These are phyloP conservation scores for Arthrobotrys pseudoclavata DNA, from an alignment of 2,329 filamentous ascomycete genomes.

Conservation along the genomic window DNA sequence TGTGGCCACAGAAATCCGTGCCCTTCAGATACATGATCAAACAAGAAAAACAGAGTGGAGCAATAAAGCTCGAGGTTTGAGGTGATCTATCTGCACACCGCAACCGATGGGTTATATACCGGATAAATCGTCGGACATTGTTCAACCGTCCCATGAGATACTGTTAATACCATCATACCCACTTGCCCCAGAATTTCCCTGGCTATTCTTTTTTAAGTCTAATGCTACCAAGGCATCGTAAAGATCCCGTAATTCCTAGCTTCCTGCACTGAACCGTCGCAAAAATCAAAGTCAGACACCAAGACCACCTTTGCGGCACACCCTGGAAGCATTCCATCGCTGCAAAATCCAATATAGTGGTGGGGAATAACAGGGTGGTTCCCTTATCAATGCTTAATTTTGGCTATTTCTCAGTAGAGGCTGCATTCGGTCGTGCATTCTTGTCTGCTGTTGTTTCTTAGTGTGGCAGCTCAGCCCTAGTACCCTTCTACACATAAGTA, in stretches of 20 bases:
- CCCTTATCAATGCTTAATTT: conserved; percentile 60
- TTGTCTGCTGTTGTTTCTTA: conserved; percentile 45
- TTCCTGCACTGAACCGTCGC: conserved; percentile 54
- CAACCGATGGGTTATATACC: conserved; percentile 49
- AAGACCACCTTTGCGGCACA: conserved; percentile 55
- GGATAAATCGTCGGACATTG: conserved; percentile 48
- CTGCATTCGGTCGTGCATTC: conserved; percentile 59
- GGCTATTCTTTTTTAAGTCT: conserved; percentile 41
- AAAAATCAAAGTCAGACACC: conserved; percentile 59
- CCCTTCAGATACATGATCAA: conserved; percentile 29
- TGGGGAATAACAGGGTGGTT: conserved; percentile 59
- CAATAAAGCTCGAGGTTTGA: background rate
- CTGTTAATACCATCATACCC: conserved; percentile 34
- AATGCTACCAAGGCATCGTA: conserved; percentile 39
- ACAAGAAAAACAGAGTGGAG: conserved; percentile 17
- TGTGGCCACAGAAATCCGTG: conserved; percentile 33
- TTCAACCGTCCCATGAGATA: conserved; percentile 43
- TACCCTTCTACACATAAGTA: conserved; percentile 57
- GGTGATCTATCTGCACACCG: conserved; percentile 29
- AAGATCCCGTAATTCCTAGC: conserved; percentile 59
- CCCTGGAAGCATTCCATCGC: conserved; percentile 39
- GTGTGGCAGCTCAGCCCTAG: conserved; percentile 45
- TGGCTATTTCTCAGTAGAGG: conserved; percentile 58
- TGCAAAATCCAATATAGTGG: conserved; percentile 50
- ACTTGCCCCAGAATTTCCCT: conserved; percentile 52